Evolutionary conservation across 2,329 filamentous ascomycete genomes (phyloP).

Genomic region (Venturia carpophila): DNA sequence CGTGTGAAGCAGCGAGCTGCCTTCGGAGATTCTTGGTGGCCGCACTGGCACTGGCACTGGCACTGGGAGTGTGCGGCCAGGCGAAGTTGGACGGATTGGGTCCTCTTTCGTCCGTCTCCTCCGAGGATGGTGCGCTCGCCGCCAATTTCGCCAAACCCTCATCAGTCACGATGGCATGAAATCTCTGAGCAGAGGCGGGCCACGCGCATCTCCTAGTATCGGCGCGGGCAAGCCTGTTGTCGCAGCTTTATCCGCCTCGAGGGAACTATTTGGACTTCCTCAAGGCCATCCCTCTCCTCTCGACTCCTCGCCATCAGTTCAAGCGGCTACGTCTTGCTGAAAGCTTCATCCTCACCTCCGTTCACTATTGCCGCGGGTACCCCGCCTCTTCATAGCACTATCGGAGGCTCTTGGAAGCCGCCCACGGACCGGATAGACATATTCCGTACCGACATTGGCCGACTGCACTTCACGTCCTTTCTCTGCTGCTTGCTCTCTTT

Average conservation of each 20-base stretch:
- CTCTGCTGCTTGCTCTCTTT: background rate
- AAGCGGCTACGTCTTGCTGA: background rate
- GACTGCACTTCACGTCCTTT: background rate
- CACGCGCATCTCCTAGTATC: background rate
- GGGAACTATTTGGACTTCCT: background rate
- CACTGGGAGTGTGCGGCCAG: background rate
- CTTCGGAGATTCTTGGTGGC: background rate
- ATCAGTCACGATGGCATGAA: background rate
- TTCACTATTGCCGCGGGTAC: constrained; percentile 9
- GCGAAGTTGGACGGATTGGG: background rate
- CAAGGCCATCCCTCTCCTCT: background rate
- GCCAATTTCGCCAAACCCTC: background rate
- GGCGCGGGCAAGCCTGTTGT: background rate
- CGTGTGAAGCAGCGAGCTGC: too few relatives aligned
- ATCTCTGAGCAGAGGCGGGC: background rate
- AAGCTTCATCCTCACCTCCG: background rate
- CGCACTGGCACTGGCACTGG: too few relatives aligned
- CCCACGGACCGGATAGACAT: background rate
- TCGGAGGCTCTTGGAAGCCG: background rate
- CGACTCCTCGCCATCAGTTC: background rate
- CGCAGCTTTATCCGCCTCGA: background rate
- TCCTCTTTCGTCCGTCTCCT: background rate
- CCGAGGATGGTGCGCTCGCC: background rate
- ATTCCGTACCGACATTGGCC: constrained; percentile 8
- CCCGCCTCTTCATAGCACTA: background rate